phyloP scores from a whole-genome alignment of 1,139 yeast species.

The Zygoascus sp. region DNA sequence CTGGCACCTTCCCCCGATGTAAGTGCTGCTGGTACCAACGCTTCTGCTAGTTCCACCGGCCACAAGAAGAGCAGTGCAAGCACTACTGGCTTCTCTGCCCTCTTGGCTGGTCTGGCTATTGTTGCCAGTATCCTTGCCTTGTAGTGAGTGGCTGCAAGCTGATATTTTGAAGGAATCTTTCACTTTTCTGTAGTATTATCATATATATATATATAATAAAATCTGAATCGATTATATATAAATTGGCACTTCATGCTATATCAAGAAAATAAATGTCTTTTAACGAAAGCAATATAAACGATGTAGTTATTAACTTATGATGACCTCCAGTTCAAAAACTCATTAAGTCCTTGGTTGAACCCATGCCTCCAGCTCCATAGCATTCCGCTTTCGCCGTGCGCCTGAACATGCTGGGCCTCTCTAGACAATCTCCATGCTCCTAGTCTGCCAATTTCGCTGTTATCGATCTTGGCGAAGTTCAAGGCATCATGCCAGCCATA shows the following conservation, averaged over 20 bases:
- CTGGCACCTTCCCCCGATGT: constrained; percentile 17
- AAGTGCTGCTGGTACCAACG: background rate
- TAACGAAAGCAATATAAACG: too few species aligned
- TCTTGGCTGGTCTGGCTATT: background rate
- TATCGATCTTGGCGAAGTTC: constrained; percentile 62
- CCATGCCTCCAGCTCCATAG: constrained; percentile 92
- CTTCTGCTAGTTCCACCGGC: background rate
- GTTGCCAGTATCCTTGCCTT: background rate
- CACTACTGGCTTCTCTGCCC: background rate
- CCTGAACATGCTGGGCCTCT: constrained; percentile 51
- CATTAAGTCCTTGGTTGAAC: constrained; percentile 54
- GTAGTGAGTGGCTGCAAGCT: too few species aligned
- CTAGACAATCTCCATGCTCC: constrained; percentile 62
- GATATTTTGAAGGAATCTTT: background rate
- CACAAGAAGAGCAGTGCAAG: constrained; percentile 8
- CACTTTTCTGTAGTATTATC: background rate
- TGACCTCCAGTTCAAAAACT: constrained; percentile 7
- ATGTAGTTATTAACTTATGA: background rate
- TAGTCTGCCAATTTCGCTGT: constrained; percentile 68
- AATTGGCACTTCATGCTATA: too few species aligned
- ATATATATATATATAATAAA: too few species aligned
- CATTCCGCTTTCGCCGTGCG: constrained; percentile 50
- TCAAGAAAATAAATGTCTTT: too few species aligned
- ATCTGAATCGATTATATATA: too few species aligned
- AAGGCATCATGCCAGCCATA: constrained; percentile 70